A percentile compares a stretch with the other conserved stretches of the same genome.
Conservation (phyloP, 768 basidiomycete genomes). For the Suillus spraguei region DNA sequence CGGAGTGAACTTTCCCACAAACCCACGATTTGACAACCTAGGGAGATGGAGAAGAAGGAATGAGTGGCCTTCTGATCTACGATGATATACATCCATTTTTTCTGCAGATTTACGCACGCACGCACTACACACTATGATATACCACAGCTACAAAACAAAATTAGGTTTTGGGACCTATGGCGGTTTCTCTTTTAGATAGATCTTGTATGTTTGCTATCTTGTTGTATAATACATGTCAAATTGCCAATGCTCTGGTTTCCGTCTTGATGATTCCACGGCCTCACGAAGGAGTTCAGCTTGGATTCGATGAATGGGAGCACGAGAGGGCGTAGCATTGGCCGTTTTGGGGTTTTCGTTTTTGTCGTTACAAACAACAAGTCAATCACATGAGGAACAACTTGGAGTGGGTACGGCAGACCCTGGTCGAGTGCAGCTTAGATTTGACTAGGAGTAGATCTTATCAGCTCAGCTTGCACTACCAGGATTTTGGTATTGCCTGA, state of each 20-base stretch:
- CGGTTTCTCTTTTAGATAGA: not conserved
- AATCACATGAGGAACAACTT: not conserved
- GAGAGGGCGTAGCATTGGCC: not conserved
- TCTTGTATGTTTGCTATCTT: not conserved
- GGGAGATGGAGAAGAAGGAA: slow-evolving; percentile 66
- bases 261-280: not conserved
- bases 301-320: not conserved
- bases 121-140: not conserved
- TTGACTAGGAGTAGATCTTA: too few species aligned
- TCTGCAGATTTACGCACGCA: slow-evolving; percentile 1
- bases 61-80: slow-evolving; percentile 73
- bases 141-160: not conserved
- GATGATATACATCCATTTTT: slow-evolving; percentile 36
- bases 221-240: not conserved
- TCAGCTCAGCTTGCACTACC: too few species aligned
- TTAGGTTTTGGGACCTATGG: not conserved
- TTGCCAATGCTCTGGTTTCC: not conserved
- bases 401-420: too few species aligned
- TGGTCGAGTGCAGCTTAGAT: too few species aligned
- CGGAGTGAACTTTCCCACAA: slow-evolving; percentile 65
- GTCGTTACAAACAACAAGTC: not conserved
- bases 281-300: not conserved
- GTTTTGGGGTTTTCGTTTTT: not conserved
- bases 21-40: slow-evolving; percentile 72
- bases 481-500: too few species aligned